Base-by-base conservation (phyloP, 192 early-diverging fungal genomes). In the Cetraspora pellucida region DNA sequence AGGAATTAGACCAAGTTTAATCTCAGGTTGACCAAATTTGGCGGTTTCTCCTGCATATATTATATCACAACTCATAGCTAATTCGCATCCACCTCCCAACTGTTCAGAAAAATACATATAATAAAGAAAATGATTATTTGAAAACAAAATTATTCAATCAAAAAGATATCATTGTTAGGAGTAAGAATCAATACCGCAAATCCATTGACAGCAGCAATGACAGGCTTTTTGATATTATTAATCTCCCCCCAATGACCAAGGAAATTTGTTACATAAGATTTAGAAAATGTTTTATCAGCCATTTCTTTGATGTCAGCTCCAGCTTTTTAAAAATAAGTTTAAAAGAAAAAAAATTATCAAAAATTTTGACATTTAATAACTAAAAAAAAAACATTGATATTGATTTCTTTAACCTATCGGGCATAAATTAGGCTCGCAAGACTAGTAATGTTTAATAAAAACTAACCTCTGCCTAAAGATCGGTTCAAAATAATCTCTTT, bases 281-380 rank as follows among this genome's bases (percentile, higher is more conserved):
- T 83, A 74, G 96, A 90, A 80, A 94, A 97, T 77, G 90, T 86
- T 30, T 94, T 86, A 74, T 93, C 91, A 83, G 88, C 89, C 97
- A 99, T 99, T 83, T 99, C 96, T 89, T 99, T 97, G 85, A 99
- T 99, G 81, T 99, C 97, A 60, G 97, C 97, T 45, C 97, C 97
- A 47, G 97, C 94, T 91, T 79, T 28, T 47, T n/a, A n/a, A 37
- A 37, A 1, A 7, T 37, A 37, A 37, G 7, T 37, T 2, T 37
- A 37, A 37, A 37, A 37, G 37, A 37, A 37, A 6, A 37, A 37
- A 6, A 37, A 37, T 37, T 37, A 37, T 37, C 37, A 37, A 37
- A 2, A 37, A 37, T 37, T 37, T 37, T 6, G 7, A 6, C 7
- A 37, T 37, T 37, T 37, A 37, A 37, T 37, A 37, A 37, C 37